These are phyloP conservation scores for Aspergillus sparsus DNA, from an alignment of 495 filamentous ascomycete species.

Conservation along the genomic window DNA sequence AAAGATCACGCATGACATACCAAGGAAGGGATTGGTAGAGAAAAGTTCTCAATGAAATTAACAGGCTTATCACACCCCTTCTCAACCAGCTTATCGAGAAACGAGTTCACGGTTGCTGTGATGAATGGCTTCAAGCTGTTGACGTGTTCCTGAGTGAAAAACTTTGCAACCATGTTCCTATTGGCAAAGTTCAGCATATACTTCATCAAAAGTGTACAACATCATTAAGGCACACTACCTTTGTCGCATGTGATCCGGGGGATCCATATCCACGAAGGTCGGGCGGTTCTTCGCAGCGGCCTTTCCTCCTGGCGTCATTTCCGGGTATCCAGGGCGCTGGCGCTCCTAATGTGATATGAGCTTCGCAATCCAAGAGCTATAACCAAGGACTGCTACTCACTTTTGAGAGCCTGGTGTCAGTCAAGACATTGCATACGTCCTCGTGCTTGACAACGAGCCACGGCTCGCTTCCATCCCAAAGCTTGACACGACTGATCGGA, in stretches of 20 bases:
- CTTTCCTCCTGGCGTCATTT: slow-evolving; percentile 8
- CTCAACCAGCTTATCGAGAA: slow-evolving; percentile 7
- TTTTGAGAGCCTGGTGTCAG: slow-evolving; percentile 6
- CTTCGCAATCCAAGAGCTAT: no score
- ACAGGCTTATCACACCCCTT: background rate
- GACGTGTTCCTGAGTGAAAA: slow-evolving; percentile 12
- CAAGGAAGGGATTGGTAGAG: slow-evolving; percentile 9
- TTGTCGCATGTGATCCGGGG: slow-evolving; percentile 12
- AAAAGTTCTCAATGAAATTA: slow-evolving; percentile 7
- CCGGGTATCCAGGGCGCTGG: slow-evolving; percentile 11
- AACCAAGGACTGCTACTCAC: background rate
- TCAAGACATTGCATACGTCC: slow-evolving; percentile 10
- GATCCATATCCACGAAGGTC: slow-evolving; percentile 15
- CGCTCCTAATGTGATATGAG: background rate
- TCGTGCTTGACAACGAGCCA: slow-evolving; percentile 7
- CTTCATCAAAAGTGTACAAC: background rate
- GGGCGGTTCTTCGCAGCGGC: slow-evolving; percentile 4
- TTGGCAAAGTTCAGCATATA: background rate
- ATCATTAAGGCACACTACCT: background rate
- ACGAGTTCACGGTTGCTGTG: background rate
- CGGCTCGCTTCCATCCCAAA: slow-evolving; percentile 5
- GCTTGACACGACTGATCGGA: slow-evolving; percentile 7
- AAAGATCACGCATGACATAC: background rate
- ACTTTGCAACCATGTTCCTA: slow-evolving; percentile 8
- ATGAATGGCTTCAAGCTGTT: slow-evolving; percentile 2